Conservation (phyloP, 495 filamentous ascomycete species). For the Penicillium riverlandense region DNA sequence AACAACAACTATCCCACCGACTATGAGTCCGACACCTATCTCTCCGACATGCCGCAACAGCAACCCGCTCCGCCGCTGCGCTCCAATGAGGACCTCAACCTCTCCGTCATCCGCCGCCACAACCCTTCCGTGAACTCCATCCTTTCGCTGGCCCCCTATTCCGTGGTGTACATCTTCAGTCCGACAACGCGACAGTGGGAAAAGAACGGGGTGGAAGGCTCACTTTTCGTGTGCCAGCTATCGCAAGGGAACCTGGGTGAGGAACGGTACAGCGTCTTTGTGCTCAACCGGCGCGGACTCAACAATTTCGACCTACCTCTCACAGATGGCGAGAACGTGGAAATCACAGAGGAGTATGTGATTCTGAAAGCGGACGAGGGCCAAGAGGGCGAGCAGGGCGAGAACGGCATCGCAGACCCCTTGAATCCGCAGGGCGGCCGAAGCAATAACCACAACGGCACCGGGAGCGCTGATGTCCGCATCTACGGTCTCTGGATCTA, state of each 20-base stretch:
- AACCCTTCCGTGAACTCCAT: conserved; percentile 59
- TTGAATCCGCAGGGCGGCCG: conserved; percentile 6
- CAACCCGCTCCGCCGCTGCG: conserved; percentile 41
- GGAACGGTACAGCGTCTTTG: conserved; percentile 51
- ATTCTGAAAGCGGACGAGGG: conserved; percentile 43
- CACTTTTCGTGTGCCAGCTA: conserved; percentile 71
- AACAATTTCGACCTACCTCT: conserved; percentile 52
- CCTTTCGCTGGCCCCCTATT: conserved; percentile 68
- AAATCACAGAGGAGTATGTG: conserved; percentile 54
- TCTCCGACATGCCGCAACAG: conserved; percentile 31
- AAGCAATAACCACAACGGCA: conserved; percentile 2
- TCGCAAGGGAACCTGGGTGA: conserved; percentile 31
- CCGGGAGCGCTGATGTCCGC: conserved; percentile 13
- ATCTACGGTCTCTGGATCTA: conserved; percentile 63
- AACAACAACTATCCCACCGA: conserved; percentile 46
- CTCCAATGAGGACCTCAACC: conserved; percentile 75
- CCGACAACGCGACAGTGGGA: conserved; percentile 60
- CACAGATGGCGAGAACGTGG: conserved; percentile 45
- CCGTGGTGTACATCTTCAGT: conserved; percentile 70
- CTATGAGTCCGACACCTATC: conserved; percentile 56
- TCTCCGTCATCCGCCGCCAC: conserved; percentile 70
- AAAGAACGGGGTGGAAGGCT: conserved; percentile 69
- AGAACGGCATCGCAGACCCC: conserved; percentile 11
- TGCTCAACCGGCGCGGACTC: conserved; percentile 54
- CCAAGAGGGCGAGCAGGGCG: conserved; percentile 2